Base-by-base conservation (phyloP, 129 eudicot genomes). In the Artemisia tridentata region DNA sequence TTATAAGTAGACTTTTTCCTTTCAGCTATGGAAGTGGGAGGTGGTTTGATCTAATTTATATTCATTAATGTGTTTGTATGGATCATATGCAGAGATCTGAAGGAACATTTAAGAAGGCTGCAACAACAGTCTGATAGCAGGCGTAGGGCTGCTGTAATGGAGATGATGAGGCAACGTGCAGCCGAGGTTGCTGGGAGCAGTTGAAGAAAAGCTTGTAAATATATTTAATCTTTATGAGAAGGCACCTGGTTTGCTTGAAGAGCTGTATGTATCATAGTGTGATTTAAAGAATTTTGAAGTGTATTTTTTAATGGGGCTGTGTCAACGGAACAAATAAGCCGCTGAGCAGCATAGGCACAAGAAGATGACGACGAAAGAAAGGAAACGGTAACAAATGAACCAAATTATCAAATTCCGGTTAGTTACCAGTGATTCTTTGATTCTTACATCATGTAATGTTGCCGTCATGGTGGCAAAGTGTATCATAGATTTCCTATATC, bases 81-180 rank as follows among this genome's bases (percentile, higher is more conserved):
- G 59, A 27, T 66, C 2, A 45, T 46, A 66, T 66, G 65, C 93
- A 91, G 97, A 66, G 96, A 91, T 74, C 76, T 88, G 81, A 91
- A 79, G 86, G 97, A 86, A 65, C 93, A 88, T 71, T 63, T 82
- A 69, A 88, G 86, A 77, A 82, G 91, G 82, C 85, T 88, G 68
- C 97, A 91, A 71, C 96, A 88, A 77, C 97, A 88, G 69, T 82
- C 97, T 72, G 97, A 91, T 80, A 84, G 93, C 65, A 77, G 97
- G 67, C 80, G 97, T 23, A 81, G 96, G 77, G 97, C 93, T 11
- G 97, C 97, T 68, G 97, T 91, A 16, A 88, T 70, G 86, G 97
- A 91, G 82, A 91, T 91, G 97, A 91, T 91, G 97, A 91, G 91
- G 81, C 97, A 91, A 51, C 96, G 96, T 45, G 91, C 92, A 27